Conservation (phyloP, 2,329 filamentous ascomycete genomes). For the Clarireedia sp. region DNA sequence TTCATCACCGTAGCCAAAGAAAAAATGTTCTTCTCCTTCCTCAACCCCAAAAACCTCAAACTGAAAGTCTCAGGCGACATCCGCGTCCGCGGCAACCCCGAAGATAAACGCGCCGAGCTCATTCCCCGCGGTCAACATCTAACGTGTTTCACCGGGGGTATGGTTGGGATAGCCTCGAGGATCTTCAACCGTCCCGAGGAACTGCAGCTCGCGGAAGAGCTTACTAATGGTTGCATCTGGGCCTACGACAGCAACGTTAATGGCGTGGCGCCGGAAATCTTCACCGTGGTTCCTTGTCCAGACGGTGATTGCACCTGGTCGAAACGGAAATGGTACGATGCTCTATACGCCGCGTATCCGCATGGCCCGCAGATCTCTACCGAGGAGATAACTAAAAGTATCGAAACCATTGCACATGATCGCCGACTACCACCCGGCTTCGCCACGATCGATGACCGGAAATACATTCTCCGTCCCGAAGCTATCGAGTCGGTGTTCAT, state of each 20-base stretch:
- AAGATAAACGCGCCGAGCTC: conserved; percentile 38
- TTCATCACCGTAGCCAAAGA: conserved; percentile 40
- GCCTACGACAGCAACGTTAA: conserved; percentile 49
- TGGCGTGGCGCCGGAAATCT: conserved; percentile 54
- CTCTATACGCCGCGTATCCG: conserved; percentile 8
- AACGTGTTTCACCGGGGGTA: conserved; percentile 64
- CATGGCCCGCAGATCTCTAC: neutral
- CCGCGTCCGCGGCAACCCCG: conserved; percentile 23
- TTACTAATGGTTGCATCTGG: conserved; percentile 58
- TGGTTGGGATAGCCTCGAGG: conserved; percentile 60
- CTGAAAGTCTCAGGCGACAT: conserved; percentile 44
- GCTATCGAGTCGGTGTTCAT: conserved; percentile 63
- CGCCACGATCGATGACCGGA: conserved; percentile 16
- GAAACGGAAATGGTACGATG: conserved; percentile 44
- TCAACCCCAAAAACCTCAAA: conserved; percentile 32
- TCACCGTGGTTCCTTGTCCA: conserved; percentile 33
- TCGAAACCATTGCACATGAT: conserved; percentile 14
- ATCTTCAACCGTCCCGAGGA: conserved; percentile 49
- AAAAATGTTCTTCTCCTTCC: conserved; percentile 37
- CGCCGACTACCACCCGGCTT: conserved; percentile 20
- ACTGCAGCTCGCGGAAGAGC: conserved; percentile 45
- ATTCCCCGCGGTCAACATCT: conserved; percentile 50
- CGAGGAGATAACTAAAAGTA: conserved; percentile 8
- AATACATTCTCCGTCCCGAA: conserved; percentile 40
- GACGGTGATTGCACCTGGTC: conserved; percentile 23